phyloP scores from a whole-genome alignment of 768 basidiomycete genomes.

The Trametes maxima region DNA sequence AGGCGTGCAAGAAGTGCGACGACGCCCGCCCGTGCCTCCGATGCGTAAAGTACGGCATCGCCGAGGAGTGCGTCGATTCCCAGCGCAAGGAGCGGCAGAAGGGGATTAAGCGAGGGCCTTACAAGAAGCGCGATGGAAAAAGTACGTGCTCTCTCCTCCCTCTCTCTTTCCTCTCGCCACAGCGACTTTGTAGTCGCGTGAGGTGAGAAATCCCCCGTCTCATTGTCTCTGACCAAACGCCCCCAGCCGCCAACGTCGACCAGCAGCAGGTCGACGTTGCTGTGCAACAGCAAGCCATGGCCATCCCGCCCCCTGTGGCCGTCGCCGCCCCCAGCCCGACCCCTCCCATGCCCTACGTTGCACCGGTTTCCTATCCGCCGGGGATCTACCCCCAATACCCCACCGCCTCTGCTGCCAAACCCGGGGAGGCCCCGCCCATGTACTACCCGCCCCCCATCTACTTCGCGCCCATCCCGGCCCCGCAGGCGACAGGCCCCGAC shows the following conservation, averaged over 20 bases:
- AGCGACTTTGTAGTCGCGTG: slow-evolving; percentile 18
- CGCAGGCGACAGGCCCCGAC: slow-evolving; percentile 44
- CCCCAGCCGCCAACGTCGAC: slow-evolving; percentile 54
- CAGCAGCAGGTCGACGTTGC: slow-evolving; percentile 46
- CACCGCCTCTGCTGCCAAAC: slow-evolving; percentile 46
- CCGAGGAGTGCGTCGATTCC: slow-evolving; percentile 87
- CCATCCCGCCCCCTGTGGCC: slow-evolving; percentile 45
- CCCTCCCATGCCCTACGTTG: slow-evolving; percentile 56
- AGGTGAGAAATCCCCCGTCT: slow-evolving; percentile 20
- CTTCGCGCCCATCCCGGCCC: slow-evolving; percentile 44
- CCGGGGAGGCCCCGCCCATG: slow-evolving; percentile 47
- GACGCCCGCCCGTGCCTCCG: slow-evolving; percentile 91
- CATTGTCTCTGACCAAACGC: slow-evolving; percentile 38
- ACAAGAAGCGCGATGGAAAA: slow-evolving; percentile 96
- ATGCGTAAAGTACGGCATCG: slow-evolving; percentile 88
- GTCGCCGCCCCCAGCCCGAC: slow-evolving; percentile 43
- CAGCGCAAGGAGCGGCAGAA: slow-evolving; percentile 92
- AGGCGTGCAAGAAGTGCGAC: slow-evolving; percentile 91
- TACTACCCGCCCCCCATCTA: slow-evolving; percentile 53
- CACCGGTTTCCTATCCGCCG: slow-evolving; percentile 53
- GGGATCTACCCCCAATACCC: slow-evolving; percentile 61
- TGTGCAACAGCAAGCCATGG: slow-evolving; percentile 42
- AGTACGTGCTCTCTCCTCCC: slow-evolving; percentile 47
- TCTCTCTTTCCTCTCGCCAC: slow-evolving; percentile 20
- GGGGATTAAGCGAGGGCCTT: slow-evolving; percentile 83